Evolutionary conservation across 495 filamentous ascomycete genomes (phyloP).

Genomic region (Xylona heveae): DNA sequence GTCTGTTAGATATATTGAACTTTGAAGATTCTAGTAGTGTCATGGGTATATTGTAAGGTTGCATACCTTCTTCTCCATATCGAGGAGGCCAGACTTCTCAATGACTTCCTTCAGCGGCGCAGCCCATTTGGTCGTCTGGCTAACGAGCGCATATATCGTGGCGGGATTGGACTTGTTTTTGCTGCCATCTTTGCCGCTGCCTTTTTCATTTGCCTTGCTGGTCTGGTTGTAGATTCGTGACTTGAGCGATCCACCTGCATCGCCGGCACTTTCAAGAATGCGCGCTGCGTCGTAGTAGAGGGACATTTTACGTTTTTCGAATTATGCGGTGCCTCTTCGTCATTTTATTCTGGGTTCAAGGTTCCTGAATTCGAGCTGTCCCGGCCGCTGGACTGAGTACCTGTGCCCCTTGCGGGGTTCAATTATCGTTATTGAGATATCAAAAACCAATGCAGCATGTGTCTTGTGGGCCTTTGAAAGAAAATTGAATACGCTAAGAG

Average conservation of each 20-base stretch:
- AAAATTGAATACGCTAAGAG: too few relatives aligned
- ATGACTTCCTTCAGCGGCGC: conserved; percentile 66
- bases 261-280: conserved; percentile 39
- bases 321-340: too few relatives aligned
- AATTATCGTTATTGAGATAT: too few relatives aligned
- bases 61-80: conserved; percentile 60
- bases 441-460: too few relatives aligned
- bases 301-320: conserved; percentile 64
- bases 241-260: conserved; percentile 55
- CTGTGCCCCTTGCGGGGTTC: too few relatives aligned
- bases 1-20: conserved; percentile 10
- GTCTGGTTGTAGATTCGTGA: conserved; percentile 56
- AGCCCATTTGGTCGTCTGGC: conserved; percentile 82
- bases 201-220: too few relatives aligned
- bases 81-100: conserved; percentile 46
- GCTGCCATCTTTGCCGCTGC: too few relatives aligned
- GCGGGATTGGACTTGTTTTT: conserved; percentile 58
- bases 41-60: conserved; percentile 2
- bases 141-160: conserved; percentile 66
- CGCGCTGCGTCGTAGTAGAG: conserved; percentile 82
- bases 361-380: too few relatives aligned
- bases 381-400: too few relatives aligned
- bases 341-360: too few relatives aligned
- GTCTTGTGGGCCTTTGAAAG: too few relatives aligned
- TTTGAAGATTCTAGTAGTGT: conserved; percentile 8